These are phyloP conservation scores for Nannochloris sp. DNA, from an alignment of 139 green algal species.

Conservation along the genomic window DNA sequence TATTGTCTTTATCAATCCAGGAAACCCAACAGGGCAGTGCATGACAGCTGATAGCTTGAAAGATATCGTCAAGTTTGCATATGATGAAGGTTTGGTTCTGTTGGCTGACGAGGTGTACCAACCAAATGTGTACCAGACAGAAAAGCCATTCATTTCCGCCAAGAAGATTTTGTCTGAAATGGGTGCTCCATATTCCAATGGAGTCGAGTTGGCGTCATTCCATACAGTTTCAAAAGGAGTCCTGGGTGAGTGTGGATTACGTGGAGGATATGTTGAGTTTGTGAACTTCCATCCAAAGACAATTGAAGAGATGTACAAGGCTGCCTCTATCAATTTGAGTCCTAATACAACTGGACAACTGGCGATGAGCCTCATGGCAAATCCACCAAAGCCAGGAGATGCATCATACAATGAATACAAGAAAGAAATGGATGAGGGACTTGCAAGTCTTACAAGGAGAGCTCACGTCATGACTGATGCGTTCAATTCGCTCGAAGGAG, in stretches of 20 bases:
- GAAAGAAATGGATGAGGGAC: slow-evolving; percentile 38
- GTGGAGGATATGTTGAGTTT: slow-evolving; percentile 89
- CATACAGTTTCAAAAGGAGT: slow-evolving; percentile 77
- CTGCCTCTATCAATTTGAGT: slow-evolving; percentile 83
- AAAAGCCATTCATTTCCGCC: slow-evolving; percentile 69
- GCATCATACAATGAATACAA: slow-evolving; percentile 66
- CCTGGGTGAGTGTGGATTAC: slow-evolving; percentile 64
- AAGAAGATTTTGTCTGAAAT: slow-evolving; percentile 74
- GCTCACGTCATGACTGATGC: slow-evolving; percentile 64
- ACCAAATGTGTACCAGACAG: slow-evolving; percentile 41
- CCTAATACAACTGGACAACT: slow-evolving; percentile 87
- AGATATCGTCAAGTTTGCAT: slow-evolving; percentile 85
- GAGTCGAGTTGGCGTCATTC: slow-evolving; percentile 71
- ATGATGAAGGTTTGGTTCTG: slow-evolving; percentile 71
- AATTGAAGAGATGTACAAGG: slow-evolving; percentile 80
- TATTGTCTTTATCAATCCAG: slow-evolving; percentile 95
- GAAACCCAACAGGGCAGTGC: slow-evolving; percentile 90
- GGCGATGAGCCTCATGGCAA: slow-evolving; percentile 78
- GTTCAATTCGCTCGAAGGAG: slow-evolving; percentile 84
- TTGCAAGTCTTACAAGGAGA: slow-evolving; percentile 68
- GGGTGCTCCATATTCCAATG: slow-evolving; percentile 40
- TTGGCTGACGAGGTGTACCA: slow-evolving; percentile 95
- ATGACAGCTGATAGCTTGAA: slow-evolving; percentile 65
- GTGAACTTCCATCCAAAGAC: slow-evolving; percentile 59
- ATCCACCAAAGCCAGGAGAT: slow-evolving; percentile 55